These are phyloP conservation scores for Ascodesmis nigricans DNA, from an alignment of 495 filamentous ascomycete species.

Conservation along the genomic window DNA sequence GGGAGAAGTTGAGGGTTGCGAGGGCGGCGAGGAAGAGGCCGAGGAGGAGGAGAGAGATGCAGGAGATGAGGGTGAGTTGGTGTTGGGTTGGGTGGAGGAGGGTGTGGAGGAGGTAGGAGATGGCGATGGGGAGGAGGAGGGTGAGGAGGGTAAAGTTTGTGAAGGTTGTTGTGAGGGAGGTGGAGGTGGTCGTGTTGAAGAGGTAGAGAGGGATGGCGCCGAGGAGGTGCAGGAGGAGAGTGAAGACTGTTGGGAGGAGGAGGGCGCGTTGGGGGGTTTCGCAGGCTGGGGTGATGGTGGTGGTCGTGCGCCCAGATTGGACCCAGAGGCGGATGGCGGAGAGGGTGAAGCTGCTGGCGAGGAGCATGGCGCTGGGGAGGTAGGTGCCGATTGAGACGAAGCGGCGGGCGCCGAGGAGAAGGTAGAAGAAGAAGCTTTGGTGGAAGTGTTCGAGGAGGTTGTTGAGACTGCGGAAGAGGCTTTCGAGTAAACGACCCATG, in stretches of 20 bases:
- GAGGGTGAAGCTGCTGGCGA: slow-evolving; percentile 86
- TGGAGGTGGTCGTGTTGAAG: slow-evolving; percentile 46
- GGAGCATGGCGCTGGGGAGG: slow-evolving; percentile 83
- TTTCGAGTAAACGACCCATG: slow-evolving; percentile 71
- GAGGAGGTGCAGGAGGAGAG: slow-evolving; percentile 48
- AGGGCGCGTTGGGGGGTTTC: neutral
- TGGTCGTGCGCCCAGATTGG: slow-evolving; percentile 39
- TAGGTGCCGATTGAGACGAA: slow-evolving; percentile 98
- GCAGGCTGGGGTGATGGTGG: neutral
- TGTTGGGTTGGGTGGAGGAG: slow-evolving; percentile 34
- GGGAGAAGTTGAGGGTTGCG: slow-evolving; percentile 88
- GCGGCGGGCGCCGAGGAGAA: slow-evolving; percentile 68
- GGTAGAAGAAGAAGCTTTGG: slow-evolving; percentile 98
- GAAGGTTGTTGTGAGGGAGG: slow-evolving; percentile 32
- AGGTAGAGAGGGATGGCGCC: slow-evolving; percentile 69
- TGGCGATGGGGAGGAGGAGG: slow-evolving; percentile 33
- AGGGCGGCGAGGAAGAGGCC: slow-evolving; percentile 81
- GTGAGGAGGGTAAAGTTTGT: slow-evolving; percentile 35
- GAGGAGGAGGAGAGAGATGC: slow-evolving; percentile 74
- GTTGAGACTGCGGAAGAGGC: slow-evolving; percentile 75
- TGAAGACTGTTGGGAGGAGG: slow-evolving; percentile 53
- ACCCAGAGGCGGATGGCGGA: slow-evolving; percentile 87
- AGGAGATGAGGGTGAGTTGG: slow-evolving; percentile 58
- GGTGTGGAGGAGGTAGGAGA: slow-evolving; percentile 32
- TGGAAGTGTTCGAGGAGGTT: slow-evolving; percentile 92